phyloP scores from a whole-genome alignment of 2,329 filamentous ascomycete genomes.

The Cordyceps fumosorosea region DNA sequence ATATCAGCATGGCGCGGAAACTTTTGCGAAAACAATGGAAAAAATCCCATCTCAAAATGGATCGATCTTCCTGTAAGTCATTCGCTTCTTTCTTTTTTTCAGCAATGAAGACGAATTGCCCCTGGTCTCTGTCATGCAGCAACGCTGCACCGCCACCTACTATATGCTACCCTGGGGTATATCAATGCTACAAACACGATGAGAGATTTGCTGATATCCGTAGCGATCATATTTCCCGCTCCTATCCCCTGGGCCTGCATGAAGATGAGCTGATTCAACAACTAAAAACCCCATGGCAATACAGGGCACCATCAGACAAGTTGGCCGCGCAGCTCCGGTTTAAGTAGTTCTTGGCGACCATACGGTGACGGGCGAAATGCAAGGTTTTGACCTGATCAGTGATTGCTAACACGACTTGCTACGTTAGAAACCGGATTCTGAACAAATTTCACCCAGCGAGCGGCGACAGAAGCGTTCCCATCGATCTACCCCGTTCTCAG shows the following conservation, averaged over 20 bases:
- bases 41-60: not conserved
- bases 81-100: not conserved
- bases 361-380: not conserved
- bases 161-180: not conserved
- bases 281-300: not conserved
- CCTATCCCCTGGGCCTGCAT: not conserved
- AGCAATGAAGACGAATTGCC: not conserved
- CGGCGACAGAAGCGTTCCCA: not conserved
- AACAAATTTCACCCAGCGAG: no score
- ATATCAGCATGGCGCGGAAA: not conserved
- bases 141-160: not conserved
- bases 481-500: not conserved
- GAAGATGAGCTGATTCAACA: not conserved
- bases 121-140: not conserved
- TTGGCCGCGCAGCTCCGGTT: not conserved
- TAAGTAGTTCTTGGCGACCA: not conserved
- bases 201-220: conserved; percentile 6
- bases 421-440: not conserved
- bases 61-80: not conserved
- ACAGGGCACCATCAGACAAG: not conserved
- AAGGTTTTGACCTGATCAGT: not conserved
- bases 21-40: not conserved
- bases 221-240: conserved; percentile 4
- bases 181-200: not conserved
- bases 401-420: not conserved